phyloP scores from a whole-genome alignment of 2,329 filamentous ascomycete genomes.

The Sporothrix protearum region DNA sequence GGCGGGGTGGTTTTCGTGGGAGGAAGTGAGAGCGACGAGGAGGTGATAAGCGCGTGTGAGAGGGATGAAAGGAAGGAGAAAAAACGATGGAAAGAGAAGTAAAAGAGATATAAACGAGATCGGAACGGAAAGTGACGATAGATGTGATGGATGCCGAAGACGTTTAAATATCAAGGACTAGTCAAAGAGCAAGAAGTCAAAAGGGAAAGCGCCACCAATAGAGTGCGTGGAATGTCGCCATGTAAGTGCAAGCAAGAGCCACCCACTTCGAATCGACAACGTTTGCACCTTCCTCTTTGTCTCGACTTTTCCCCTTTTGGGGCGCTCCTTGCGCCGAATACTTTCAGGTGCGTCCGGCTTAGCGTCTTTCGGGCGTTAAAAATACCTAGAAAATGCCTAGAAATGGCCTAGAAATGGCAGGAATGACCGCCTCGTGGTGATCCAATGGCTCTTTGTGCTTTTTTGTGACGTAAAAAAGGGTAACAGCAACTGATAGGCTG shows the following conservation, averaged over 20 bases:
- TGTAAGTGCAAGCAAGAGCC: slow-evolving; percentile 18
- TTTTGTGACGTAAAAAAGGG: slow-evolving; percentile 23
- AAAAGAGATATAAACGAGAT: background rate
- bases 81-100: background rate
- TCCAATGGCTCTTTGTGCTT: slow-evolving; percentile 1
- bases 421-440: background rate
- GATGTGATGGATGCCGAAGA: background rate
- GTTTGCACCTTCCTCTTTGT: slow-evolving; percentile 3
- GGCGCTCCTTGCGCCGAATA: background rate
- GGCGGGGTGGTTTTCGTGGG: background rate
- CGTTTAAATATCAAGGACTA: background rate
- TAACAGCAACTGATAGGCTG: slow-evolving; percentile 18
- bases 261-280: background rate
- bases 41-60: background rate
- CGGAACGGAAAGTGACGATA: background rate
- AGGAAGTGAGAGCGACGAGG: background rate
- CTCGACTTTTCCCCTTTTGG: background rate
- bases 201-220: background rate
- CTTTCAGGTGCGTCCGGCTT: background rate
- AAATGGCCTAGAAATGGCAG: background rate
- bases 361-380: background rate
- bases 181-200: background rate
- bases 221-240: background rate
- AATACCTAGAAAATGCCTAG: background rate
- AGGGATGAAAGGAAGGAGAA: background rate